Conservation (phyloP, 768 basidiomycete genomes). For the Udeniomyces megalosporus region DNA sequence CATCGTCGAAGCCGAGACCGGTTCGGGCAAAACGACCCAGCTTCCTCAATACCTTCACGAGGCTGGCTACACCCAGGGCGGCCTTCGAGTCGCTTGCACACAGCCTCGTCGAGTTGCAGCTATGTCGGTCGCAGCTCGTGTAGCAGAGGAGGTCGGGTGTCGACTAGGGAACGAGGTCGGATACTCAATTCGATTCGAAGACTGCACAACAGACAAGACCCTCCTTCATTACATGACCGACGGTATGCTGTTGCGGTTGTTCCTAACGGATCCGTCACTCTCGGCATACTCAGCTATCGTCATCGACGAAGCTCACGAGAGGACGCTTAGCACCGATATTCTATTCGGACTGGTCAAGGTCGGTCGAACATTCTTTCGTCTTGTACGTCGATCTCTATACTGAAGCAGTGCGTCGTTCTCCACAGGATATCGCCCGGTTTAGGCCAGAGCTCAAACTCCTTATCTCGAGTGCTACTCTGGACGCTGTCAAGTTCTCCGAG, state of each 20-base stretch:
- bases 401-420: not conserved
- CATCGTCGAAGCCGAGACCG: conserved; percentile 95
- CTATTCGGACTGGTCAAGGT: conserved; percentile 97
- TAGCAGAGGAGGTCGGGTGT: conserved; percentile 95
- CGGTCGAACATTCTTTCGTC: conserved; percentile 28
- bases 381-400: not conserved
- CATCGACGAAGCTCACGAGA: conserved; percentile 96
- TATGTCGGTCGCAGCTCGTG: conserved; percentile 97
- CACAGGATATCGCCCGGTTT: conserved; percentile 86
- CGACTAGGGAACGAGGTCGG: conserved; percentile 97
- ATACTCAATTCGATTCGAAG: conserved; percentile 99
- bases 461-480: conserved; percentile 92
- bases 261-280: conserved; percentile 90
- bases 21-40: conserved; percentile 97
- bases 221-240: conserved; percentile 99
- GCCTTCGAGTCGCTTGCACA: conserved; percentile 83
- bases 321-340: conserved; percentile 95
- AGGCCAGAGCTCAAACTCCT: conserved; percentile 81
- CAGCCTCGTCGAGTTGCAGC: conserved; percentile 97
- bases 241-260: conserved; percentile 93
- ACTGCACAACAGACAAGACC: conserved; percentile 98
- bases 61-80: conserved; percentile 78
- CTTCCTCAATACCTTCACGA: conserved; percentile 96
- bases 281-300: conserved; percentile 89
- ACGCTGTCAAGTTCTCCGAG: conserved; percentile 92